Conservation (phyloP, 192 early-diverging fungal species). For the Backusella mclennaniae region DNA sequence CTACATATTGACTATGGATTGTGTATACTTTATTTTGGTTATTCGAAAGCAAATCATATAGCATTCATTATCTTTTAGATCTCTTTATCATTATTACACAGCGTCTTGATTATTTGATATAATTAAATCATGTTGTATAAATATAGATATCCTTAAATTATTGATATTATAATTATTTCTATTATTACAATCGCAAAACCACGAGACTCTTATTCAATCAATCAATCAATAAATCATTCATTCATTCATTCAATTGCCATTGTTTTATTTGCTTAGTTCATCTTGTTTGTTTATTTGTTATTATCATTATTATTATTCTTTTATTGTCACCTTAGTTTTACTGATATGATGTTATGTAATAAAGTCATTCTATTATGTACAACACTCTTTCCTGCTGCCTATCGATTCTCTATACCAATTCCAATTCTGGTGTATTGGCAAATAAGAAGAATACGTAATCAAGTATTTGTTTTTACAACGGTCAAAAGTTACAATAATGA, state of each 20-base stretch:
- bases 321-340: neutral
- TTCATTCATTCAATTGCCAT: neutral
- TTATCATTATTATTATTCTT: slow-evolving; percentile 2
- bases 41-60: neutral
- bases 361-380: neutral
- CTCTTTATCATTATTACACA: neutral
- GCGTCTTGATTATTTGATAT: too few species aligned
- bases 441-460: neutral
- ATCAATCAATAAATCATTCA: too few species aligned
- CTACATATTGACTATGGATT: neutral
- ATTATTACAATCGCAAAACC: neutral
- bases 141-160: neutral
- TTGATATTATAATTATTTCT: neutral
- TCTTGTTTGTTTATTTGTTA: neutral
- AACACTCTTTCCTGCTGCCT: neutral
- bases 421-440: too few species aligned
- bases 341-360: neutral
- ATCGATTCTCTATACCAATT: neutral
- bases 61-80: neutral
- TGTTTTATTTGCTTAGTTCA: neutral
- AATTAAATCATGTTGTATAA: neutral
- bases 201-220: too few species aligned
- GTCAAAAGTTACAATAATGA: neutral
- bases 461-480: neutral
- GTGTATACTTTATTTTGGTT: neutral